These are phyloP conservation scores for Psilocybe subaeruginosa DNA, from an alignment of 768 basidiomycete species.

Conservation along the genomic window DNA sequence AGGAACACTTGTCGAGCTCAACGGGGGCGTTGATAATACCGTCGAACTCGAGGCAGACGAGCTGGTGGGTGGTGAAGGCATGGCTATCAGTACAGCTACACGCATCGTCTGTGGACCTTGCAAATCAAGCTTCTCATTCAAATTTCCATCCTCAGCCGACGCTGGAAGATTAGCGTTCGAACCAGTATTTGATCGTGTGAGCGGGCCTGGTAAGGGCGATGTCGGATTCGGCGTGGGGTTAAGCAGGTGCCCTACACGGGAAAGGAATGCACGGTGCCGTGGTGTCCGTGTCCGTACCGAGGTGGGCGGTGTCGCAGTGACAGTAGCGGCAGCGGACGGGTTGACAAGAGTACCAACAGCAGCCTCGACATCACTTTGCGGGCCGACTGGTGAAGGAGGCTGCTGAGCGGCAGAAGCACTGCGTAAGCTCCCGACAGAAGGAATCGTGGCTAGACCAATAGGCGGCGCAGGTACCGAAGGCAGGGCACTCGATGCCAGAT, in stretches of 20 bases:
- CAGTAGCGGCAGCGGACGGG: background rate
- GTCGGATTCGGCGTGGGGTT: conserved; percentile 23
- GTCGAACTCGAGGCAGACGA: conserved; percentile 2
- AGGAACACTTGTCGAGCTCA: background rate
- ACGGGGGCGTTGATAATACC: background rate
- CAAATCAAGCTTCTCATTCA: conserved; percentile 14
- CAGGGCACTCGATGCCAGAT: conserved; percentile 18
- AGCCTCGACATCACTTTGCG: conserved; percentile 2
- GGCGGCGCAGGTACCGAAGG: background rate
- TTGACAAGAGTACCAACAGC: background rate
- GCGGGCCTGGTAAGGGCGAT: conserved; percentile 19
- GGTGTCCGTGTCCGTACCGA: background rate
- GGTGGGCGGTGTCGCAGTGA: background rate
- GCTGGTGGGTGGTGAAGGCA: conserved; percentile 27
- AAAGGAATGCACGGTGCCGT: conserved; percentile 14
- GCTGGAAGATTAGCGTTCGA: conserved; percentile 10
- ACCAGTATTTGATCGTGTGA: conserved; percentile 10
- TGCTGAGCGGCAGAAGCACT: background rate
- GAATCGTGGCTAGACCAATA: conserved; percentile 3
- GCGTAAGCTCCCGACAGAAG: conserved; percentile 13
- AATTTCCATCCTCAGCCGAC: background rate
- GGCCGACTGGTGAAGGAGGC: background rate
- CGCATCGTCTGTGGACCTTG: conserved; percentile 22
- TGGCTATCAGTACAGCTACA: conserved; percentile 37
- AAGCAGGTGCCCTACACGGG: conserved; percentile 16